Percentiles rank a stretch among this genome's conserved stretches.
Conservation (phyloP, 257 asterid genomes). For the Coffea canephora region DNA sequence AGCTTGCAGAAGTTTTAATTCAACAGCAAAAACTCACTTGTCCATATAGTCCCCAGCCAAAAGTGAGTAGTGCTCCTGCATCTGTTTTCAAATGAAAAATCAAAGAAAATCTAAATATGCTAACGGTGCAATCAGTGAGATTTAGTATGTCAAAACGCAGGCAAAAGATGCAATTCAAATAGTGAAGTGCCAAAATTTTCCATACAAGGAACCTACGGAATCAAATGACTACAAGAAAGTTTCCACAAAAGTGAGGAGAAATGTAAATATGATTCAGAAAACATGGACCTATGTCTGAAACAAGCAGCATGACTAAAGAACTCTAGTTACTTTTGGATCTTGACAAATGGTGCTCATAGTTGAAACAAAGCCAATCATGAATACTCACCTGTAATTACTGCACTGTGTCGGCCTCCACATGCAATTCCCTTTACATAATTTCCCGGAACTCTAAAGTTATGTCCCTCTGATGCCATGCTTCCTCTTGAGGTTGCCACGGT, state of each 20-base stretch:
- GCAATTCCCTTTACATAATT: slow-evolving; percentile 80
- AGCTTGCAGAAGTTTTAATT: background rate
- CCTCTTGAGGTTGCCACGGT: slow-evolving; percentile 55
- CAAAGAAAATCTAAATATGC: background rate
- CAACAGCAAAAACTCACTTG: slow-evolving; percentile 49
- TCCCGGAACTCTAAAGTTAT: slow-evolving; percentile 72
- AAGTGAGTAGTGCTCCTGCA: slow-evolving; percentile 87
- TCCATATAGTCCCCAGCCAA: slow-evolving; percentile 99
- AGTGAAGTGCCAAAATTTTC: background rate
- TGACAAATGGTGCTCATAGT: background rate
- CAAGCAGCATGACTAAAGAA: background rate
- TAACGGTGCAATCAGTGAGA: background rate
- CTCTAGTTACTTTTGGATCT: background rate
- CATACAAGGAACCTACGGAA: background rate
- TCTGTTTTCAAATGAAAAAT: slow-evolving; percentile 44
- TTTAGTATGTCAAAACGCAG: background rate
- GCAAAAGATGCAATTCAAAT: background rate
- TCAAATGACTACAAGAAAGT: background rate
- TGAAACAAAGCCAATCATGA: background rate
- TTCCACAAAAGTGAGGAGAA: background rate
- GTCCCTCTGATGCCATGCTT: slow-evolving; percentile 54
- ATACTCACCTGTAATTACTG: slow-evolving; percentile 72
- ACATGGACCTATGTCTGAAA: background rate
- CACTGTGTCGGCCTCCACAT: slow-evolving; percentile 98
- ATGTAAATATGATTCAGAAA: background rate